These are phyloP conservation scores for Phaeotremella skinneri DNA, from an alignment of 768 basidiomycete species.

Conservation along the genomic window DNA sequence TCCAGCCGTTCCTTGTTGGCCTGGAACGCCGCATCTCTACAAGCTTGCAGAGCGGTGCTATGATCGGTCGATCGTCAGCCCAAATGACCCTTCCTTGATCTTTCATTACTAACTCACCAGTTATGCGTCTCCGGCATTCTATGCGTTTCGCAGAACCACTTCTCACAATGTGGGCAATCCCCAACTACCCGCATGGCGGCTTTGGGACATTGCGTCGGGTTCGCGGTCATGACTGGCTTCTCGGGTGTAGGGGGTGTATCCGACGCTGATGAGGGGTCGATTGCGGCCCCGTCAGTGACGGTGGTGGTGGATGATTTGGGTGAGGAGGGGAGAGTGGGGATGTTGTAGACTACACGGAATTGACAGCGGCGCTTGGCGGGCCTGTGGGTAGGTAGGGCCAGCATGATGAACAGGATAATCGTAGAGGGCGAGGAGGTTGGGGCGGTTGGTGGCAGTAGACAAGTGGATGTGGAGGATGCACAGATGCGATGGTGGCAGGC, in stretches of 20 bases:
- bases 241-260: slow-evolving; percentile 5
- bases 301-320: slow-evolving; percentile 5
- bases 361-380: slow-evolving; percentile 51
- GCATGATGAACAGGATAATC: too few species aligned
- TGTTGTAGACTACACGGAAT: slow-evolving; percentile 49
- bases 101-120: slow-evolving; percentile 37
- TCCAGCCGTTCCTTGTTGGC: slow-evolving; percentile 50
- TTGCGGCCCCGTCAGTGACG: slow-evolving; percentile 2
- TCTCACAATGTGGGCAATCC: slow-evolving; percentile 47
- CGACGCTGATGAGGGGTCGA: slow-evolving; percentile 8
- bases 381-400: slow-evolving; percentile 26
- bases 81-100: not conserved
- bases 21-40: slow-evolving; percentile 48
- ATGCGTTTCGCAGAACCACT: slow-evolving; percentile 46
- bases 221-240: slow-evolving; percentile 45
- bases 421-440: too few species aligned
- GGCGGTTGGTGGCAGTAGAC: too few species aligned
- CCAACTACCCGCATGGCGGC: slow-evolving; percentile 46
- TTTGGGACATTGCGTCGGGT: slow-evolving; percentile 47
- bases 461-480: too few species aligned
- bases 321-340: slow-evolving; percentile 37
- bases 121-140: slow-evolving; percentile 49
- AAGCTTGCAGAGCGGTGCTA: slow-evolving; percentile 49
- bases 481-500: too few species aligned
- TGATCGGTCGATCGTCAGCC: slow-evolving; percentile 14